A percentile compares a stretch with the other conserved stretches of the same genome.
phyloP scores from a whole-genome alignment of 352 stramenopile species.

The Pythium folliculosum region DNA sequence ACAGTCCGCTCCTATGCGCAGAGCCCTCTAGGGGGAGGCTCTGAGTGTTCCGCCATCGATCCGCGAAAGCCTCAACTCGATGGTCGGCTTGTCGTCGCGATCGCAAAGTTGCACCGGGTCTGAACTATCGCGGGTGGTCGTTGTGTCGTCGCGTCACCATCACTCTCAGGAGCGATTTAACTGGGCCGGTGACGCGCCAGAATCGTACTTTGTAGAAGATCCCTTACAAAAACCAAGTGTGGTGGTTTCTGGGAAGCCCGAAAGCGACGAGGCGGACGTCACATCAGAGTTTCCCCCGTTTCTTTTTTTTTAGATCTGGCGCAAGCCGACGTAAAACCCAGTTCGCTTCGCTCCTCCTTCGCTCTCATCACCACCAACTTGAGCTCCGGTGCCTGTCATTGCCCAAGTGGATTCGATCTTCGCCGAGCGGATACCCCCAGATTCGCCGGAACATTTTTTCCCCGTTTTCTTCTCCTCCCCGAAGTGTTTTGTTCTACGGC shows the following conservation, averaged over 20 bases:
- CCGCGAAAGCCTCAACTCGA: no score
- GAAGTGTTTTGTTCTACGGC: neutral
- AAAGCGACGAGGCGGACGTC: slow-evolving; percentile 33
- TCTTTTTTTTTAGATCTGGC: slow-evolving; percentile 17
- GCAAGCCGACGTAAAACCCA: slow-evolving; percentile 1
- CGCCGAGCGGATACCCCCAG: slow-evolving; percentile 2
- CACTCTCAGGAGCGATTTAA: slow-evolving; percentile 16
- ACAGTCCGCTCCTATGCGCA: no score
- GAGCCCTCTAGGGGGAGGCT: no score
- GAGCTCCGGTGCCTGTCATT: neutral
- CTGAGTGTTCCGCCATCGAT: no score
- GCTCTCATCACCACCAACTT: no score
- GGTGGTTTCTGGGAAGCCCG: slow-evolving; percentile 20
- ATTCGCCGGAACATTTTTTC: slow-evolving; percentile 13
- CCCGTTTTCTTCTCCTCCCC: neutral
- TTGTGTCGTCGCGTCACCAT: slow-evolving; percentile 8
- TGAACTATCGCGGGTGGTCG: neutral
- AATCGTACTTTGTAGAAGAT: no score
- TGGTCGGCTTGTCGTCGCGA: neutral
- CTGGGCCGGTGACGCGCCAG: slow-evolving; percentile 19
- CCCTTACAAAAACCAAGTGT: slow-evolving; percentile 14
- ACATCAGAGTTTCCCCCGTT: slow-evolving; percentile 13
- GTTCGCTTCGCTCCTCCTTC: neutral
- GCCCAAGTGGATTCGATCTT: neutral
- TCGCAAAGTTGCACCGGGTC: neutral